Base-by-base conservation (phyloP, 2,329 filamentous ascomycete species). In the Teratosphaeria destructans region DNA sequence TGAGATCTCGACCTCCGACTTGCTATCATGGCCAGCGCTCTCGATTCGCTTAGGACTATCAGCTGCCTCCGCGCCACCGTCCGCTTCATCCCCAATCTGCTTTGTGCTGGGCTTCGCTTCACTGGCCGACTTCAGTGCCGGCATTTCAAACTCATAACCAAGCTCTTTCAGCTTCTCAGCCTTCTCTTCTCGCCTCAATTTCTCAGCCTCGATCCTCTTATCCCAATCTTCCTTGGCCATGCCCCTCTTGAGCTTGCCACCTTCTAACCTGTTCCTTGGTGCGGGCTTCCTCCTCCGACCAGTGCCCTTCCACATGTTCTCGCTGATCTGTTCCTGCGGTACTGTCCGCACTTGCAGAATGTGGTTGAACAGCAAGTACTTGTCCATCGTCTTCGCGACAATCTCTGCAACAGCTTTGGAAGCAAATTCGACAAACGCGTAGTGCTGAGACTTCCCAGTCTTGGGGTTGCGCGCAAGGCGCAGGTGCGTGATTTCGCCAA, bases 311-410 rank as follows among this genome's bases (percentile, higher is more conserved):
- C 91, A 97, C 57, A 96, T 78, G 62, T 90, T 82, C 27, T 85
- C 81, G 72, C 95, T 90, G 52, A 96, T 79, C 71, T 92, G 85
- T 62, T 89, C 89, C 60, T 84, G 78, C 3, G 89, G 84, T 3
- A 96, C 82, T 27, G 85, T 78, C 72, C 90, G 89, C 75, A 92
- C 93, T 75, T 95, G 93, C 67, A 99, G 80, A 63, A 97, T 88
- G 73, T 96, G 93, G 5, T 90, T 90, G 73, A 96, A 97, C 71
- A 99, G 82, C 47, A 97, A 84, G 76, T 99, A 99, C 77, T 92
- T 95, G 80, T 96, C 85, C 94, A 99, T 99, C 26, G 94, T 96
- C 77, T 91, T 89, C 56, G 90, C 87, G 34, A 95, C 93, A 67
- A 97, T 91, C 68, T 90, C 87, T 47, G 94, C 93, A n/a, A 91